These are phyloP conservation scores for Aquanectria penicillioides DNA, from an alignment of 2,329 filamentous ascomycete species.

Conservation along the genomic window DNA sequence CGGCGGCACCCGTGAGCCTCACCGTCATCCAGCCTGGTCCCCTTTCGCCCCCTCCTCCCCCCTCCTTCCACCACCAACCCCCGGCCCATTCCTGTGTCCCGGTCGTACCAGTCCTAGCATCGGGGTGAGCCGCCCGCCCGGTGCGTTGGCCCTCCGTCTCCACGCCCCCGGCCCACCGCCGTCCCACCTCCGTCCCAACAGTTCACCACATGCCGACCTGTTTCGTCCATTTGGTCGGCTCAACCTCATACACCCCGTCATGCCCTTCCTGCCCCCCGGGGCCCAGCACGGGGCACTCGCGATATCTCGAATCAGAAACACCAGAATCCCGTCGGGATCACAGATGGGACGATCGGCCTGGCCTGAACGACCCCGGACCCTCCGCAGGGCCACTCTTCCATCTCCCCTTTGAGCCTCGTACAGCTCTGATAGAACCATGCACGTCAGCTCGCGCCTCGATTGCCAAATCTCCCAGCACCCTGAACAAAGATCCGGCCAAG, in stretches of 20 bases:
- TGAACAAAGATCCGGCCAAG: background rate
- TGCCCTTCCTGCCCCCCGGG: too few species aligned
- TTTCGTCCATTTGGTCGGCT: too few species aligned
- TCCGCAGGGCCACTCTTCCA: conserved; percentile 25
- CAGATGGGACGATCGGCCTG: conserved; percentile 8
- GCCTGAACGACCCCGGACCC: conserved; percentile 1
- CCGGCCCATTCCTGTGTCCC: conserved; percentile 10
- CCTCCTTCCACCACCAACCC: background rate
- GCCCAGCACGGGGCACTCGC: background rate
- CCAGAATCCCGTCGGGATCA: too few species aligned
- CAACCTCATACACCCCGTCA: too few species aligned
- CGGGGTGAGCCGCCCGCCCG: conserved; percentile 30
- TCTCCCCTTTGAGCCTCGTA: conserved; percentile 32
- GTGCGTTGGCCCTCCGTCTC: conserved; percentile 39
- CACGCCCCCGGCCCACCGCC: conserved; percentile 31
- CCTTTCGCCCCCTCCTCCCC: too few species aligned
- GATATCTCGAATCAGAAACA: background rate
- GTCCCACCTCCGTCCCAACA: conserved; percentile 35
- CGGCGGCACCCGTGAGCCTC: too few species aligned
- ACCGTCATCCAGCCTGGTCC: too few species aligned
- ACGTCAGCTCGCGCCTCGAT: conserved; percentile 34
- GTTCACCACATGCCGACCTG: conserved; percentile 32
- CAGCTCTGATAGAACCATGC: conserved; percentile 33
- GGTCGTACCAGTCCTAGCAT: conserved; percentile 27
- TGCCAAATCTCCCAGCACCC: conserved; percentile 18